Conservation (phyloP, 2,329 filamentous ascomycete species). For the Hypoxylon sp. region DNA sequence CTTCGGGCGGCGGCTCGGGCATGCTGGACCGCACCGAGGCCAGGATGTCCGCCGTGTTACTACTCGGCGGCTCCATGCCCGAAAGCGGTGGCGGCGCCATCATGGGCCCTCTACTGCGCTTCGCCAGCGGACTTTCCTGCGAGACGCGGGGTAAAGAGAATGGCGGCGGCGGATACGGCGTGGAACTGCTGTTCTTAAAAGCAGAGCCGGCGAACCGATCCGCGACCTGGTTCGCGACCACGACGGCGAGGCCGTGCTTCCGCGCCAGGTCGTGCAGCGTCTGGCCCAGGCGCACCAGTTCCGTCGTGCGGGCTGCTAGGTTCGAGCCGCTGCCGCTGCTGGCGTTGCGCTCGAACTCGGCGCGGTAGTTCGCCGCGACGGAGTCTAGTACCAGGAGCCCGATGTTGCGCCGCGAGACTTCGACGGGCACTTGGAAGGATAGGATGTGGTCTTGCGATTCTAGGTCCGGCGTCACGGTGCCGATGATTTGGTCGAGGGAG, state of each 20-base stretch:
- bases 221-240: constrained; percentile 95
- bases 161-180: constrained; percentile 27
- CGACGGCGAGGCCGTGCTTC: constrained; percentile 82
- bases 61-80: constrained; percentile 58
- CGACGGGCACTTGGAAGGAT: constrained; percentile 90
- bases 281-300: constrained; percentile 83
- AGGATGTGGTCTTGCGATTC: constrained; percentile 97
- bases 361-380: constrained; percentile 94
- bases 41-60: constrained; percentile 54
- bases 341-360: constrained; percentile 80
- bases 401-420: constrained; percentile 80
- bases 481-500: constrained; percentile 82
- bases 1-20: constrained; percentile 53
- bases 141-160: constrained; percentile 45
- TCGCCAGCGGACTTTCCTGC: constrained; percentile 67
- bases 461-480: constrained; percentile 87
- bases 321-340: constrained; percentile 63
- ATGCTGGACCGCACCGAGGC: constrained; percentile 57
- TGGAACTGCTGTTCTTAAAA: constrained; percentile 34
- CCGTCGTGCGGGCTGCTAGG: constrained; percentile 80
- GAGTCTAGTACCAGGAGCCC: constrained; percentile 91
- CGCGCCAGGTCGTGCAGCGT: constrained; percentile 83
- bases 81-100: constrained; percentile 52
- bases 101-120: constrained; percentile 58
- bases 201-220: constrained; percentile 77